Percentiles rank a stretch among this genome's conserved stretches.
Conservation (phyloP, 305 asterid genomes). For the Ilex paraguariensis region DNA sequence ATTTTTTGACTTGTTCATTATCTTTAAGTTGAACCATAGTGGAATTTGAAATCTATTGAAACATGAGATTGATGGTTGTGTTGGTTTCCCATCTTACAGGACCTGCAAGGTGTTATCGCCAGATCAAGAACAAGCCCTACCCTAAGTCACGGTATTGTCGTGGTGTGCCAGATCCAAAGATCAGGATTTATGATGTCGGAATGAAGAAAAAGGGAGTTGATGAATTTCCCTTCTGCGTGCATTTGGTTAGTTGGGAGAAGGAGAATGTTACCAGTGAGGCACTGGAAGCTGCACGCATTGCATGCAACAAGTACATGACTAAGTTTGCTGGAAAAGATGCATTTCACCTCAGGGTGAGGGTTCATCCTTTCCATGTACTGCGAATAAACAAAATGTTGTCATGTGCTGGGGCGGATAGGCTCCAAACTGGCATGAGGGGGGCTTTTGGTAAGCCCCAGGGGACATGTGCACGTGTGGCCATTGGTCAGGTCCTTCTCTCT, state of each 20-base stretch:
- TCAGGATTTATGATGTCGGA: constrained; percentile 55
- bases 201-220: constrained; percentile 57
- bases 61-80: background rate
- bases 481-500: constrained; percentile 54
- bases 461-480: constrained; percentile 54
- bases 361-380: constrained; percentile 51
- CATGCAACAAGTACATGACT: constrained; percentile 54
- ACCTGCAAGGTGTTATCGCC: constrained; percentile 55
- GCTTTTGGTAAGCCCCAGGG: constrained; percentile 71
- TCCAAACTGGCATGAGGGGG: constrained; percentile 64
- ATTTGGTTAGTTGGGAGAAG: constrained; percentile 58
- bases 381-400: constrained; percentile 61
- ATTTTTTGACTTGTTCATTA: too few relatives aligned
- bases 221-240: constrained; percentile 55
- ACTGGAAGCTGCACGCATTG: constrained; percentile 57
- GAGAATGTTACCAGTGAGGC: constrained; percentile 61
- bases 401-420: constrained; percentile 72
- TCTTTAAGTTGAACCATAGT: too few relatives aligned
- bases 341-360: constrained; percentile 57
- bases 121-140: constrained; percentile 50
- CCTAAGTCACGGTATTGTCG: constrained; percentile 56
- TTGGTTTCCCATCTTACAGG: constrained; percentile 15
- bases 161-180: constrained; percentile 61
- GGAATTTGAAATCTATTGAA: too few relatives aligned
- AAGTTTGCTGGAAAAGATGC: constrained; percentile 61